phyloP scores from a whole-genome alignment of 2,329 filamentous ascomycete species.

The Neofusicoccum cordaticola region DNA sequence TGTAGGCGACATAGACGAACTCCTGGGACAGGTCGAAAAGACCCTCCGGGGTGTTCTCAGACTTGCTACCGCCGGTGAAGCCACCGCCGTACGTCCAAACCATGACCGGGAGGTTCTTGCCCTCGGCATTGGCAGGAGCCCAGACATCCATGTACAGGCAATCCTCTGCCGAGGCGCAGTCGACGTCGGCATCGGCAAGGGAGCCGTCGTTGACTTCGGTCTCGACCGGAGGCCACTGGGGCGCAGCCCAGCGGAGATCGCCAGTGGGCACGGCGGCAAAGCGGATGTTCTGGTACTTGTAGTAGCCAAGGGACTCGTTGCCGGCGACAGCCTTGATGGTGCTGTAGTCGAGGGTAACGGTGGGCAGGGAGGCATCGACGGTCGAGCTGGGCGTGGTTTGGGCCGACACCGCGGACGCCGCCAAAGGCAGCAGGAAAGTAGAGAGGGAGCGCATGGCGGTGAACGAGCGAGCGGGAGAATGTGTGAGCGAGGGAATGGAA shows the following conservation, averaged over 20 bases:
- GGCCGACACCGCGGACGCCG: neutral
- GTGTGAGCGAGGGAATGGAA: neutral
- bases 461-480: neutral
- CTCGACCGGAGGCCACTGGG: conserved; percentile 37
- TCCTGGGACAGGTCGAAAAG: conserved; percentile 36
- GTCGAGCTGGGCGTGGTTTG: neutral
- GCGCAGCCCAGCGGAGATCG: conserved; percentile 41
- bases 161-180: conserved; percentile 41
- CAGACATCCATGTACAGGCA: conserved; percentile 52
- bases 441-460: neutral
- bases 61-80: conserved; percentile 30
- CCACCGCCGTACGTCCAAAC: conserved; percentile 50
- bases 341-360: conserved; percentile 29
- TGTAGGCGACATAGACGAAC: conserved; percentile 34
- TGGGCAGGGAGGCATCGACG: conserved; percentile 17
- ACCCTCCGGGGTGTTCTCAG: conserved; percentile 26
- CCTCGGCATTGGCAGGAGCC: conserved; percentile 42
- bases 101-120: conserved; percentile 43
- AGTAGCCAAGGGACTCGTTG: conserved; percentile 29
- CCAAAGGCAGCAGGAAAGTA: neutral
- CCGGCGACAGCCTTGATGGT: conserved; percentile 24
- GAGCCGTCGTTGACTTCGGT: conserved; percentile 32
- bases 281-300: conserved; percentile 45
- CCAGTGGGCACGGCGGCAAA: conserved; percentile 45
- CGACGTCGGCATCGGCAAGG: conserved; percentile 35